Conservation (phyloP, 176 grass and related monocot species). For the bread wheat (Triticum aestivum) region IWGSC_CS_RefSeq_v2.1 NC_057800.1:606755813-606756312, state of each 20-base stretch:
- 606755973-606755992: constrained; percentile 8
- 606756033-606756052: background rate
- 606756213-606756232: background rate
- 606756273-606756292: background rate
- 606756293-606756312: too few relatives aligned
- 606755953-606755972: constrained; percentile 46
- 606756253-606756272: background rate
- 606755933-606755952: constrained; percentile 37
- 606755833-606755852: too few relatives aligned
- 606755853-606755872: background rate
- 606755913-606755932: constrained; percentile 41
- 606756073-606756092: background rate
- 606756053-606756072: background rate
- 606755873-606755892: background rate
- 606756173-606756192: background rate
- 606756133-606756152: background rate
- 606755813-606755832: too few relatives aligned
- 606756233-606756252: constrained; percentile 34
- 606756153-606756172: background rate
- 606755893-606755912: constrained; percentile 18
- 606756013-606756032: constrained; percentile 25
- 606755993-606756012: background rate
- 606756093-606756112: background rate
- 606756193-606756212: background rate
- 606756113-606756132: background rate